These are phyloP conservation scores for Venturia asperata DNA, from an alignment of 2,329 filamentous ascomycete genomes.

Conservation along the genomic window DNA sequence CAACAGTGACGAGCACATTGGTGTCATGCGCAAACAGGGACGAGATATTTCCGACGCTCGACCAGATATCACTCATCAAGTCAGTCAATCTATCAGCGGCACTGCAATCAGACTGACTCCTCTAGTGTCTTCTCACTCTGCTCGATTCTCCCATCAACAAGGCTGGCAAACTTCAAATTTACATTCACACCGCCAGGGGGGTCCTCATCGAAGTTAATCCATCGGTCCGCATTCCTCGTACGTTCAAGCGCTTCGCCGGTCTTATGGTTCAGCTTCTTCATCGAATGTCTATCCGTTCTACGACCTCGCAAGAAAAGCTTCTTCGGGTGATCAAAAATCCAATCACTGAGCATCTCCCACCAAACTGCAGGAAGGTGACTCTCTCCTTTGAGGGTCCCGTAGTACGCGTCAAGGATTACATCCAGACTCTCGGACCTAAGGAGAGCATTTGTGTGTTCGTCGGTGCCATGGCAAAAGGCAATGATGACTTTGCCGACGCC, in stretches of 20 bases:
- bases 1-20: conserved; percentile 98
- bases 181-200: conserved; percentile 95
- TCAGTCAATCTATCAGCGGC: conserved; percentile 40
- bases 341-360: conserved; percentile 91
- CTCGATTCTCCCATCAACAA: conserved; percentile 99
- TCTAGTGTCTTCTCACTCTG: conserved; percentile 87
- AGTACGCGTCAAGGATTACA: conserved; percentile 81
- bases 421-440: conserved; percentile 67
- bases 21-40: conserved; percentile 99
- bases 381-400: conserved; percentile 88
- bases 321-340: conserved; percentile 97
- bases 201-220: conserved; percentile 97
- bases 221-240: conserved; percentile 94
- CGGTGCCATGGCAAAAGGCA: conserved; percentile 95
- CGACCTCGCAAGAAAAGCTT: conserved; percentile 94
- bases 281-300: conserved; percentile 89
- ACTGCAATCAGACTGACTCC: background rate
- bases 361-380: conserved; percentile 96
- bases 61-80: conserved; percentile 98
- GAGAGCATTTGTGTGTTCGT: conserved; percentile 98
- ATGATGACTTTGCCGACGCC: conserved; percentile 88
- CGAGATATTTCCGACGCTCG: conserved; percentile 95
- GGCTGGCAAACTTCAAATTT: conserved; percentile 93
- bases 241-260: conserved; percentile 97
- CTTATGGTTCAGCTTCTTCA: conserved; percentile 98